Evolutionary conservation across 2,329 filamentous ascomycete genomes (phyloP), one percentile per base, ranked within the genome.

Genomic region (Stylonectria norvegica): DNA sequence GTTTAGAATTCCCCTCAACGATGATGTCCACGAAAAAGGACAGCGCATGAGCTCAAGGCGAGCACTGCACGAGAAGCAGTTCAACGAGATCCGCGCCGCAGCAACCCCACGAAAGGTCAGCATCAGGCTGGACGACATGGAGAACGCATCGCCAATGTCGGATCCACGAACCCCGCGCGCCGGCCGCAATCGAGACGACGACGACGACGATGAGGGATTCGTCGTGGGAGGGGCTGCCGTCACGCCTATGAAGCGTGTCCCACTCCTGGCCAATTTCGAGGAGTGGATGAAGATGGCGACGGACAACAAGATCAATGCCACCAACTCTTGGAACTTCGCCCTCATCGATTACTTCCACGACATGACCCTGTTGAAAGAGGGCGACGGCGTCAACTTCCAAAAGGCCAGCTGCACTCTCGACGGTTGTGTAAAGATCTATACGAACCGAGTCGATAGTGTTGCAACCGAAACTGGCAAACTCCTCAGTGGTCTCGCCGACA

Each of bases 221-320:
- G 76, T 81, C 56, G 84, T 87, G 32, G 81, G 79, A 43, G 85
- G 86, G 20, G 80, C 75, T 48, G 87, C 85, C 25, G 85, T 95
- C 38, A 96, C 93, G 44, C 93, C 91, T 38, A 91, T 95, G 85
- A 95, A 95, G 75, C 86, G 90, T 46, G 88, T 95, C 19, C 93
- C 93, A 1, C 86, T 98, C 55, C 73, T 98, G 39, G 93, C 93
- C 59, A 98, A 98, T 67, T 98, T 97, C 57, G 93, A 98, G 65
- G 93, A 98, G 64, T 97, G 91, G 93, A 97, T 98, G 89, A 98
- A 97, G 75, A 95, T 98, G 89, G 93, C 93, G 2, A 97, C 93
- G 12, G 93, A 98, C 71, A 98, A 98, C 70, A 93, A 93, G 68
- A 98, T 98, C 74, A 98, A 97, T 63, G 91, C 93, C 34, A 82